These are phyloP conservation scores for Clarireedia paspali DNA, from an alignment of 2,329 filamentous ascomycete genomes.

Conservation along the genomic window DNA sequence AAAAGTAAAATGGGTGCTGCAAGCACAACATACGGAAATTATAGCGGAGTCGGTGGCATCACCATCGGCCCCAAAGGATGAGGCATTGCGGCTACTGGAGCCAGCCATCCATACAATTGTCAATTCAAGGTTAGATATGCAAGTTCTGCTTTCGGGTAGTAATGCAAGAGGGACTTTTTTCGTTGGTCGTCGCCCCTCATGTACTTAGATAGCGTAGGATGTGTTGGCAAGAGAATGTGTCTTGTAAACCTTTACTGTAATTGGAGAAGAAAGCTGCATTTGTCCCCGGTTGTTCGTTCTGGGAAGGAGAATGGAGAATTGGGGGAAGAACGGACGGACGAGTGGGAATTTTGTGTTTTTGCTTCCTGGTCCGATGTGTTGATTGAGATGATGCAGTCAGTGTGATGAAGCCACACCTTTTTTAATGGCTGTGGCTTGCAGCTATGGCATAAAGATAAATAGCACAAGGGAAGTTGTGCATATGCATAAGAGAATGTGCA, in stretches of 20 bases:
- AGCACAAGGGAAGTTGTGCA: too few species aligned
- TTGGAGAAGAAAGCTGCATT: neutral
- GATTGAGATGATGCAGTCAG: too few species aligned
- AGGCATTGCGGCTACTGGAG: slow-evolving; percentile 29
- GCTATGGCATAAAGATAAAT: too few species aligned
- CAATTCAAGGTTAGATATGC: neutral
- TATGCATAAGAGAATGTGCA: too few species aligned
- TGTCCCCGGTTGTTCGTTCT: neutral
- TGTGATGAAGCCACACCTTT: too few species aligned
- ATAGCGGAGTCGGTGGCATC: slow-evolving; percentile 26
- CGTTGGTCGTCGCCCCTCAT: neutral
- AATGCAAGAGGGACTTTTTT: neutral
- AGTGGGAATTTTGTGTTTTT: too few species aligned
- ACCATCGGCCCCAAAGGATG: slow-evolving; percentile 21
- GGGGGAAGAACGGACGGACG: too few species aligned
- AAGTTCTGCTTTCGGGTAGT: neutral
- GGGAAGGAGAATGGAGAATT: neutral
- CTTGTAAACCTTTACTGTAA: neutral
- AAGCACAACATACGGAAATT: slow-evolving; percentile 27
- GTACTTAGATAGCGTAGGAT: neutral
- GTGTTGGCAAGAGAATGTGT: neutral
- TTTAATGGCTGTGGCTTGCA: too few species aligned
- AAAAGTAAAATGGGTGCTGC: neutral
- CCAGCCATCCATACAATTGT: slow-evolving; percentile 25
- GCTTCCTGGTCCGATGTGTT: too few species aligned